Conservation (phyloP, 2,329 filamentous ascomycete species). For the Aspergillus pseudoviridinutans region DNA sequence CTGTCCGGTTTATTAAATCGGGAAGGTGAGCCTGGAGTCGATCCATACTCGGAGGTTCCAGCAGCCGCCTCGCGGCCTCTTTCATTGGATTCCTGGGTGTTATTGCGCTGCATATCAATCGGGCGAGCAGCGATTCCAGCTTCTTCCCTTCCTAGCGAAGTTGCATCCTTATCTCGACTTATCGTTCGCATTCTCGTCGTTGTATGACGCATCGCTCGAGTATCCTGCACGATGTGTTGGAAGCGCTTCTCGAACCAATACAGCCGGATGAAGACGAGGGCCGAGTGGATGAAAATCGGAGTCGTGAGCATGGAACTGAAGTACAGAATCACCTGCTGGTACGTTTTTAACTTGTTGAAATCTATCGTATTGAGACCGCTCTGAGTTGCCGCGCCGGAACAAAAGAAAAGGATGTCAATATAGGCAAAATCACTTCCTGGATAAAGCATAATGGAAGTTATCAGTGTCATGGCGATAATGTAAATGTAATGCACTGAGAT, state of each 20-base stretch:
- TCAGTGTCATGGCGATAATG: constrained; percentile 68
- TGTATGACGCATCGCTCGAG: constrained; percentile 60
- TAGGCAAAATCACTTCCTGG: constrained; percentile 63
- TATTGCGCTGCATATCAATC: constrained; percentile 37
- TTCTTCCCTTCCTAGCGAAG: constrained; percentile 30
- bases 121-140: constrained; percentile 34
- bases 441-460: constrained; percentile 75
- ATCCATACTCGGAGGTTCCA: constrained; percentile 19
- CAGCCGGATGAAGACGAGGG: constrained; percentile 84
- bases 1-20: constrained; percentile 18
- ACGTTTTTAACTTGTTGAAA: constrained; percentile 63
- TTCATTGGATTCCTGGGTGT: constrained; percentile 26
- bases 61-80: constrained; percentile 8
- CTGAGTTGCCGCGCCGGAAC: constrained; percentile 82
- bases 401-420: constrained; percentile 85
- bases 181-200: constrained; percentile 52
- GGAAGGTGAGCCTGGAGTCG: constrained; percentile 22
- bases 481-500: constrained; percentile 61
- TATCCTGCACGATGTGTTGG: constrained; percentile 73
- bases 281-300: constrained; percentile 78
- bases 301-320: constrained; percentile 70
- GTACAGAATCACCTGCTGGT: constrained; percentile 71
- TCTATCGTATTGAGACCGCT: constrained; percentile 81
- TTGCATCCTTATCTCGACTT: constrained; percentile 44
- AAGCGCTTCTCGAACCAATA: constrained; percentile 99